Base-by-base conservation (phyloP, 1,139 yeast species). In the Zhuliangozyma parablackwelliae region DNA sequence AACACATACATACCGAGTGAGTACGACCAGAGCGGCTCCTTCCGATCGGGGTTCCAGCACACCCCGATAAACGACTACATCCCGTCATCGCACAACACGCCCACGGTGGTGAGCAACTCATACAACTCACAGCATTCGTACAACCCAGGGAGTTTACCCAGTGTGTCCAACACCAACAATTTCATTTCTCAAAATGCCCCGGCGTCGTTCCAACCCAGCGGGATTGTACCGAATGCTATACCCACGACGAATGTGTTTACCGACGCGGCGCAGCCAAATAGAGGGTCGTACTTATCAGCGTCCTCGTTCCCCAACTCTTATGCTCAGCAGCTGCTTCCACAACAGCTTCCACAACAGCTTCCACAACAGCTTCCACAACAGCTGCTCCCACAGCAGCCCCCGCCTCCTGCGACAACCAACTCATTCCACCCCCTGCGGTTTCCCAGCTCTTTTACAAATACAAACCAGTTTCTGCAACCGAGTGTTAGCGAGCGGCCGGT, bases 1-100 rank as follows among this genome's bases (percentile, higher is more conserved):
- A 31, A 20, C 23, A 31, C 26, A 27, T 30, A 36, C 21, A 28
- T 40, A 38, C 42, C 44, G 33, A 37, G 29, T 24, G 26, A 10
- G 26, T 26, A 26, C 11, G 11, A 10, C 27, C 27, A 26, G 10
- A n/a, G 11, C 27, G 27, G 27, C 10, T 10, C 25, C 29, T 16
- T 25, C 21, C 28, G 26, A 32, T 21, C 16, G 37, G 31, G 26
- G 32, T 39, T 41, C 12, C 40, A 51, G 28, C 31, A 28, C 47
- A 40, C 56, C 47, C 57, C 63, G 38, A 53, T 65, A 39, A 41
- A 62, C 47, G 61, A 61, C 46, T 69, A 64, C 45, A 63, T 69
- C 16, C 74, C 75, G 9, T 56, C 69, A 13, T 61, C 69, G 35
- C 82, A 76, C 50, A 74, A 76, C 51, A 74, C 81, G 2, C 83